Base-by-base conservation (phyloP, 345 rosid genomes). In the Dimocarpus longan region DNA sequence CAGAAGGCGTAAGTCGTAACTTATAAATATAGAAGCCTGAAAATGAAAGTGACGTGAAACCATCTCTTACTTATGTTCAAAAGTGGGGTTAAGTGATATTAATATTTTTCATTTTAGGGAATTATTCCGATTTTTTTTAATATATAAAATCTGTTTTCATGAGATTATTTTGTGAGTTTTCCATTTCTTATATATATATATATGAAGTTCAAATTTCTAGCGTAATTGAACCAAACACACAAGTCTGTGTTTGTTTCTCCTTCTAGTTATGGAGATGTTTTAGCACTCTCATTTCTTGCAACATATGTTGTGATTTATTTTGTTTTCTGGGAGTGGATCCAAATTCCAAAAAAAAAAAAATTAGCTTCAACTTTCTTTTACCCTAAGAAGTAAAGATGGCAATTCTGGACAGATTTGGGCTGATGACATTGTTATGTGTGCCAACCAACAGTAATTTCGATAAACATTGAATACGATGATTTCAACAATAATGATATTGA, bases 1-100 rank as follows among this genome's bases (percentile, higher is more conserved):
- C 26, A 73, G 40, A 26, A 83, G 77, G 42, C 76, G 67, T 16
- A 75, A 65, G 82, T 73, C 56, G 0, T 84, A 70, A 37, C 59
- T 5, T 4, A 9, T 32, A 4, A 16, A 79, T 65, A 10, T 40
- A 68, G 56, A 74, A 32, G 3, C 1, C 37, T 32, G 3, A 32
- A 32, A 32, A 32, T 32, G 37, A 32, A 26, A 26, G 28, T 26
- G 1, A 0, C 1, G 28, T 26, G 1, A 26, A 32, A 32, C 3
- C 37, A 32, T 0, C 3, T 32, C 37, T 32, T 32, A 32, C 2
- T 32, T 32, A 32, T 32, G 2, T 32, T 32, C 4, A 32, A 32
- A 32, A 32, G 2, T 3, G 37, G 3, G 37, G 37, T 32, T 32
- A 2, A 32, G 4, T 32, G 37, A 32, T 32, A 32, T 32, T 32